Evolutionary conservation across 148 eudicot species (phyloP), one percentile per base, ranked within the genome.

Genomic region (Pouteria glomerata): DNA sequence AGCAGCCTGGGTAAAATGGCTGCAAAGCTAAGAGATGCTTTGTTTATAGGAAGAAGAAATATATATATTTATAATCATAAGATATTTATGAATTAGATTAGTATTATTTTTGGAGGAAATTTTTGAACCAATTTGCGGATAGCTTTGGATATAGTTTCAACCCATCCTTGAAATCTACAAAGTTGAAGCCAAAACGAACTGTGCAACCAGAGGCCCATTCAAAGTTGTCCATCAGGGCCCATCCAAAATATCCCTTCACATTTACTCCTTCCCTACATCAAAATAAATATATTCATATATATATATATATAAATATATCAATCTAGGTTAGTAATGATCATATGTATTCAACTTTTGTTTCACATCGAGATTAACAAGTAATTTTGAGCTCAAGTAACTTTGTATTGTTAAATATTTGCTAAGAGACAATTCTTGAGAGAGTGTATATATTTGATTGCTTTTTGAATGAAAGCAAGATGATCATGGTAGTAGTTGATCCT

Each of bases 41-140:
- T n/a, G n/a, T n/a, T n/a, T n/a, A n/a, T n/a, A n/a, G n/a, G n/a
- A n/a, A n/a, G n/a, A n/a, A n/a, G n/a, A n/a, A n/a, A n/a, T n/a
- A n/a, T n/a, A n/a, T n/a, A n/a, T n/a, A n/a, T n/a, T n/a, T n/a
- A n/a, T n/a, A n/a, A n/a, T n/a, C n/a, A n/a, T n/a, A n/a, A n/a
- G n/a, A n/a, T n/a, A n/a, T n/a, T n/a, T n/a, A n/a, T n/a, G n/a
- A n/a, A n/a, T n/a, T n/a, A n/a, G n/a, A n/a, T n/a, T n/a, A n/a
- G n/a, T n/a, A n/a, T n/a, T n/a, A n/a, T 53, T 57, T 27, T 27
- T 57, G 31, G 60, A 57, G 60, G 60, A 57, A 57, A 57, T 26
- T 27, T 15, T 57, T 10, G 60, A 24, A 57, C 60, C 60, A 57
- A 24, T 57, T 57, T 26, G 60, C 34, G 10, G 60, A 57, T 15